A percentile compares a stretch with the other conserved stretches of the same genome.
Evolutionary conservation across 768 basidiomycete genomes (phyloP).

Genomic region (Boletus sp.): DNA sequence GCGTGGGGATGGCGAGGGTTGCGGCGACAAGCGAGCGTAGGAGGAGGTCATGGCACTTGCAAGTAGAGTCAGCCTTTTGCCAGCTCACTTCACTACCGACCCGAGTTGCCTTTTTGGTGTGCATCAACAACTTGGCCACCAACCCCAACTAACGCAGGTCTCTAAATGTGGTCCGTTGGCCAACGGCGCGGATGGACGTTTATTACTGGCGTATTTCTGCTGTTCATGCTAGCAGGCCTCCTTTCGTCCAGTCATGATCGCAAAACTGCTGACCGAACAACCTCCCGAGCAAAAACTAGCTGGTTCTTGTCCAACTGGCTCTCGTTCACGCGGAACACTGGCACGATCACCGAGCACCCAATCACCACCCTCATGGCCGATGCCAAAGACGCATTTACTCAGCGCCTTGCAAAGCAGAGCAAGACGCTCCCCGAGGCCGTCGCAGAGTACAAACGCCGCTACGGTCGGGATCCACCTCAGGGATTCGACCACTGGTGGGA

Average conservation of each 20-base stretch:
- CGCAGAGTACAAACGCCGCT: conserved; percentile 74
- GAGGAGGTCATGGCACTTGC: conserved; percentile 21
- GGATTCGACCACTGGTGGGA: conserved; percentile 92
- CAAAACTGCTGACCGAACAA: neutral
- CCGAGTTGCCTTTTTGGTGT: conserved; percentile 22
- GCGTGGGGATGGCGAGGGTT: conserved; percentile 15
- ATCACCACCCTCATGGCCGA: conserved; percentile 82
- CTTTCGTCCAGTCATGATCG: conserved; percentile 36
- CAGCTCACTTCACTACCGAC: conserved; percentile 10
- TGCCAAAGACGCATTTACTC: conserved; percentile 70
- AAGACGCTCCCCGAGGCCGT: conserved; percentile 76
- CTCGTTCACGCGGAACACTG: conserved; percentile 10
- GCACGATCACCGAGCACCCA: conserved; percentile 53
- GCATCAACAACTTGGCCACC: neutral
- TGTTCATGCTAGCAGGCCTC: conserved; percentile 52
- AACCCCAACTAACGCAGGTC: neutral
- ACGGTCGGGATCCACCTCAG: conserved; percentile 74
- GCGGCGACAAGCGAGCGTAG: conserved; percentile 16
- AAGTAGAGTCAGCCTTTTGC: conserved; percentile 7
- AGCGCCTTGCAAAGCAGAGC: conserved; percentile 71
- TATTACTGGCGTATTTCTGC: conserved; percentile 38
- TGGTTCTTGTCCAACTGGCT: conserved; percentile 24
- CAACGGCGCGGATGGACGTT: conserved; percentile 39
- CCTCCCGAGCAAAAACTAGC: neutral
- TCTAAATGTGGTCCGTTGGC: conserved; percentile 16